phyloP scores from a whole-genome alignment of 441 rosid genomes.

The Corymbia calophylla region DNA sequence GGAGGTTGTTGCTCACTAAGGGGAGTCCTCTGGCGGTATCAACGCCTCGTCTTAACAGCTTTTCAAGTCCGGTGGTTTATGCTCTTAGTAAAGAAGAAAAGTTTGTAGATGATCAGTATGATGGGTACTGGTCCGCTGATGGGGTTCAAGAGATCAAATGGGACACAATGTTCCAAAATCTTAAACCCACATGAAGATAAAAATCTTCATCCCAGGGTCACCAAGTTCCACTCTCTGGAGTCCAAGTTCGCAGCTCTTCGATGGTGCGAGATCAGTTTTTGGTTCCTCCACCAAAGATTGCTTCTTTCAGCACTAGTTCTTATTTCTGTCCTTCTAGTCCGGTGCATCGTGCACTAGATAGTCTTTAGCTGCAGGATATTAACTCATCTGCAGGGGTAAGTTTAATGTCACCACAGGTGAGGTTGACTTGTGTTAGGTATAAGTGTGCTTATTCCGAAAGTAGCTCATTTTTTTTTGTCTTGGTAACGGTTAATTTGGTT shows the following conservation, averaged over 20 bases:
- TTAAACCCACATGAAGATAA: slow-evolving; percentile 5
- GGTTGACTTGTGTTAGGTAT: neutral
- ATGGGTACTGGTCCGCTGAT: slow-evolving; percentile 39
- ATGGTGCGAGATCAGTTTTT: slow-evolving; percentile 64
- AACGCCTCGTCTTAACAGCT: slow-evolving; percentile 7
- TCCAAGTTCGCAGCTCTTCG: neutral
- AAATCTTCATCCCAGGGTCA: neutral
- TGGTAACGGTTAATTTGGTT: neutral
- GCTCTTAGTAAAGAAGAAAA: slow-evolving; percentile 1
- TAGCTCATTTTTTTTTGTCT: neutral
- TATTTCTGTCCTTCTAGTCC: slow-evolving; percentile 1
- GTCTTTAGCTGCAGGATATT: slow-evolving; percentile 1
- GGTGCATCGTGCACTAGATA: neutral
- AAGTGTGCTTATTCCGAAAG: neutral
- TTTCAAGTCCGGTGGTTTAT: slow-evolving; percentile 11
- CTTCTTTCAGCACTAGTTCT: neutral
- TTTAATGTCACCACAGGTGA: neutral
- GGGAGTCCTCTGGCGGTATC: slow-evolving; percentile 3
- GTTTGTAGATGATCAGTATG: slow-evolving; percentile 5
- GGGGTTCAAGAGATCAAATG: slow-evolving; percentile 45
- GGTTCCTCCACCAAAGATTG: slow-evolving; percentile 41
- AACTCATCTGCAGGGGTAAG: neutral
- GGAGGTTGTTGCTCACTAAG: slow-evolving; percentile 1
- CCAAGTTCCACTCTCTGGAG: neutral
- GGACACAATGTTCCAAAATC: slow-evolving; percentile 16